These are phyloP conservation scores for Triadica sebifera DNA, from an alignment of 345 rosid species.

Conservation along the genomic window DNA sequence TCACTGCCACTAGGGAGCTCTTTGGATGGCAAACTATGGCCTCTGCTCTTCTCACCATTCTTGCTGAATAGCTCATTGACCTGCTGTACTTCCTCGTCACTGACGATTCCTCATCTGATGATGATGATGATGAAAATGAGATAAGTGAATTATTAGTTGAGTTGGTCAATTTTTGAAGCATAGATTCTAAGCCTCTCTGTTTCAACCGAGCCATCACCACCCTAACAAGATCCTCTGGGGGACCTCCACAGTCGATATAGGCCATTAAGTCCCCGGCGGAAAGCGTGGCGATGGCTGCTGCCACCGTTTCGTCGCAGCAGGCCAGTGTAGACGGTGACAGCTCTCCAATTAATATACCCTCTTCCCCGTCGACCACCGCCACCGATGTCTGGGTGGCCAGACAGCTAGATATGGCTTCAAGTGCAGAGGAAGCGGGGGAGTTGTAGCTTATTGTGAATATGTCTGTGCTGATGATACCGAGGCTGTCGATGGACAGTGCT, in stretches of 20 bases:
- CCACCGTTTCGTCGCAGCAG: conserved; percentile 27
- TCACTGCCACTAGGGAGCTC: conserved; percentile 87
- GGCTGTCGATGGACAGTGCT: conserved; percentile 57
- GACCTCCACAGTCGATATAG: conserved; percentile 78
- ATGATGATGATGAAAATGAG: conserved; percentile 40
- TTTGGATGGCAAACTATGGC: conserved; percentile 67
- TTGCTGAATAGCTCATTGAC: conserved; percentile 61
- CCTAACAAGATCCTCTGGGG: conserved; percentile 67
- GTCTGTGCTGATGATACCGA: conserved; percentile 54
- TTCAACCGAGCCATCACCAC: conserved; percentile 50
- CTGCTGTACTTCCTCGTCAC: conserved; percentile 40
- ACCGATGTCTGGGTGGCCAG: conserved; percentile 62
- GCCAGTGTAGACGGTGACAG: conserved; percentile 60
- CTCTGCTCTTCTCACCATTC: conserved; percentile 76
- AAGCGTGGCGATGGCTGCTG: conserved; percentile 62
- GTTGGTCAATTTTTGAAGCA: conserved; percentile 47
- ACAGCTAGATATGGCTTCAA: conserved; percentile 47
- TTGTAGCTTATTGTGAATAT: conserved; percentile 52
- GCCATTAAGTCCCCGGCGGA: conserved; percentile 80
- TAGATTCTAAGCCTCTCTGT: conserved; percentile 42
- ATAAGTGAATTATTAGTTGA: conserved; percentile 22
- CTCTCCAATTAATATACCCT: conserved; percentile 63
- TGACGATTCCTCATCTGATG: conserved; percentile 75
- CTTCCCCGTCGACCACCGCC: conserved; percentile 56
- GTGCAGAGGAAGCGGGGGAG: conserved; percentile 59